These are phyloP conservation scores for Sclerotinia spermophila DNA, from an alignment of 2,329 filamentous ascomycete species.

Conservation along the genomic window DNA sequence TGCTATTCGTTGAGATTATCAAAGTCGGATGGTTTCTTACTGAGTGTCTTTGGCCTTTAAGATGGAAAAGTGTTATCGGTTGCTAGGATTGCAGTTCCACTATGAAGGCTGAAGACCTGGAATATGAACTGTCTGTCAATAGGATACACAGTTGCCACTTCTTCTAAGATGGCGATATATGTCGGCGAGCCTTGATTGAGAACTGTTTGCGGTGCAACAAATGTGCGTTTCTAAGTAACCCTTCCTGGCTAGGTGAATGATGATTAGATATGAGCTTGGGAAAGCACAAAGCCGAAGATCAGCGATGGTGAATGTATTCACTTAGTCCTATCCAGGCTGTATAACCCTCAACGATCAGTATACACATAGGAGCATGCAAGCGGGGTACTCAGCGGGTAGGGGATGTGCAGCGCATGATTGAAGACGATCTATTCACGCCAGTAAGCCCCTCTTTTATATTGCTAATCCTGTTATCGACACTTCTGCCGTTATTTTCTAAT, in stretches of 20 bases:
- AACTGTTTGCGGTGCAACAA: neutral
- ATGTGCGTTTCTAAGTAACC: neutral
- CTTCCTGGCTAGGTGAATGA: neutral
- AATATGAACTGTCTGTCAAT: neutral
- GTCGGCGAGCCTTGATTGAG: rapidly evolving
- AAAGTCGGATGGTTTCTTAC: neutral
- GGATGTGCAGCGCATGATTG: neutral
- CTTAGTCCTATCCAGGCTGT: too few relatives aligned
- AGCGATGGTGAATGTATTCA: neutral
- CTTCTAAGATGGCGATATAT: too few relatives aligned
- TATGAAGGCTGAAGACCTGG: too few relatives aligned
- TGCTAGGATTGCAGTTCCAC: neutral
- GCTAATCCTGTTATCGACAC: too few relatives aligned
- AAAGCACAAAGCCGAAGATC: too few relatives aligned
- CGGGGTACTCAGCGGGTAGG: too few relatives aligned
- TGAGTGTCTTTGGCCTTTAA: rapidly evolving
- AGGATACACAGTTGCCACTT: rapidly evolving
- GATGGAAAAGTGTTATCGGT: neutral
- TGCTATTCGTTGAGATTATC: rapidly evolving
- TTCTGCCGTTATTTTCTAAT: too few relatives aligned
- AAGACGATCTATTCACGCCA: neutral
- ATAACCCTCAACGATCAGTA: too few relatives aligned
- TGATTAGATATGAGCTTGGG: neutral
- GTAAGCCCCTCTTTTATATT: too few relatives aligned
- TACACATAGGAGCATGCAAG: too few relatives aligned